phyloP scores from a whole-genome alignment of 2,329 filamentous ascomycete species.

The Curvularia verruculosa region DNA sequence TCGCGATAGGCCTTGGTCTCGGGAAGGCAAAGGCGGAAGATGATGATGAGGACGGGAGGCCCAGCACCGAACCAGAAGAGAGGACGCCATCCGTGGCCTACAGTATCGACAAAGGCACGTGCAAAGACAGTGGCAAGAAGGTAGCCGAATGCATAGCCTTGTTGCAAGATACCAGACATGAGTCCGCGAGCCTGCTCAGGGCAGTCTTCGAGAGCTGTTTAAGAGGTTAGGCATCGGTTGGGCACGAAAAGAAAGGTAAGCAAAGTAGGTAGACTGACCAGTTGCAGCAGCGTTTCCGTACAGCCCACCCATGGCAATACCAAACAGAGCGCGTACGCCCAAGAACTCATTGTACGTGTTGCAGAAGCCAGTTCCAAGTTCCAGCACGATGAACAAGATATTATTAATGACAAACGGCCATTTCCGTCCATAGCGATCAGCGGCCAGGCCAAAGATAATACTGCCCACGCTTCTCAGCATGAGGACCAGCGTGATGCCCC shows the following conservation, averaged over 20 bases:
- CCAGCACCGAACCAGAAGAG: conserved; percentile 89
- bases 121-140: conserved; percentile 64
- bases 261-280: conserved; percentile 24
- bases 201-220: conserved; percentile 64
- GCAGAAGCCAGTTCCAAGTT: conserved; percentile 66
- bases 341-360: conserved; percentile 64
- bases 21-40: conserved; percentile 76
- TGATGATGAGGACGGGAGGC: conserved; percentile 79
- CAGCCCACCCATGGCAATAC: conserved; percentile 68
- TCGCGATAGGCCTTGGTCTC: conserved; percentile 78
- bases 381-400: conserved; percentile 65
- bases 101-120: conserved; percentile 73
- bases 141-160: conserved; percentile 69
- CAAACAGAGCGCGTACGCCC: conserved; percentile 64
- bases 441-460: conserved; percentile 61
- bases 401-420: conserved; percentile 66
- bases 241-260: neutral
- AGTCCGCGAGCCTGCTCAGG: conserved; percentile 64
- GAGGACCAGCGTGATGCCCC: conserved; percentile 57
- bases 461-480: conserved; percentile 67
- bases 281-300: conserved; percentile 68
- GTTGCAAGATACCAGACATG: conserved; percentile 66
- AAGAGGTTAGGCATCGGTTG: conserved; percentile 1
- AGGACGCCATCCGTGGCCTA: conserved; percentile 79
- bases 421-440: conserved; percentile 63